phyloP scores from a whole-genome alignment of 2,329 filamentous ascomycete species.

The Aureobasidium uvarum region DNA sequence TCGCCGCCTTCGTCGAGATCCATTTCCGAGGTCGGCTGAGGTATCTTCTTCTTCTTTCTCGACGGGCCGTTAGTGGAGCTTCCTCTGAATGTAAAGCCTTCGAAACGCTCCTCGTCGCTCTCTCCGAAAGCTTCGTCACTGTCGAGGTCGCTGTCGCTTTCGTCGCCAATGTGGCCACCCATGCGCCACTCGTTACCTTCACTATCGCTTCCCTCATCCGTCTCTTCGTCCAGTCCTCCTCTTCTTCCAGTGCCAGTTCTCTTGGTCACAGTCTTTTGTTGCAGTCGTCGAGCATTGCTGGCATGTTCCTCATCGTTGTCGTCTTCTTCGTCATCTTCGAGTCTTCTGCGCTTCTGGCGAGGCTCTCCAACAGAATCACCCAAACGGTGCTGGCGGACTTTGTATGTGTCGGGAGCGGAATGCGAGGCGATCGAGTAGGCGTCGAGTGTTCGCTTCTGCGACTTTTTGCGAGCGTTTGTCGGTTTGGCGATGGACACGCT shows the following conservation, averaged over 20 bases:
- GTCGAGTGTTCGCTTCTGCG: constrained; percentile 57
- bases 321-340: constrained; percentile 51
- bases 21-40: constrained; percentile 38
- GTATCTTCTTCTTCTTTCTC: constrained; percentile 50
- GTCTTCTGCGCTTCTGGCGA: constrained; percentile 44
- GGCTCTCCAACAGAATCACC: constrained; percentile 53
- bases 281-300: constrained; percentile 33
- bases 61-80: constrained; percentile 56
- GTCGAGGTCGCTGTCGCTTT: constrained; percentile 67
- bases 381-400: constrained; percentile 57
- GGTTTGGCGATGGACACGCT: constrained; percentile 37
- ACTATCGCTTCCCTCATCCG: constrained; percentile 76
- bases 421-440: constrained; percentile 65
- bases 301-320: constrained; percentile 50
- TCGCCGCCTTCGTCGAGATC: constrained; percentile 52
- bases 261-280: constrained; percentile 38
- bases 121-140: constrained; percentile 83
- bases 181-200: constrained; percentile 84
- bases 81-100: constrained; percentile 69
- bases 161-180: constrained; percentile 62
- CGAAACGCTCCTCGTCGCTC: constrained; percentile 82
- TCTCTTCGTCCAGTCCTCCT: constrained; percentile 44
- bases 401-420: constrained; percentile 53
- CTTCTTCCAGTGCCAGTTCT: constrained; percentile 28
- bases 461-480: constrained; percentile 42